A percentile compares a stretch with the other conserved stretches of the same genome.
These are phyloP conservation scores for Mimosa pudica DNA, from an alignment of 306 rosid species.

Conservation along the genomic window DNA sequence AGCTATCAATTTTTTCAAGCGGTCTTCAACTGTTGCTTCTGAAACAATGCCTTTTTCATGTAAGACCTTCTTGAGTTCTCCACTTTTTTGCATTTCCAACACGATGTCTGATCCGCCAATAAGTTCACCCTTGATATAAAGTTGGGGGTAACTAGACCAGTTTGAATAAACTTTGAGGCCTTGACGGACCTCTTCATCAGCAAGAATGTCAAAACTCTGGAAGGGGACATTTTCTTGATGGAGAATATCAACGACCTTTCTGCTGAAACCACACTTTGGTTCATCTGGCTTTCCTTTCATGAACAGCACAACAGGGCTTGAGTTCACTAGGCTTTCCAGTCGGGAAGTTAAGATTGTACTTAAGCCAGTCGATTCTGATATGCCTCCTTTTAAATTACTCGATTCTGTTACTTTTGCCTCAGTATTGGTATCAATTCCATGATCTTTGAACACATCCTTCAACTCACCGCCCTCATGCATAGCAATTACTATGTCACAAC, in stretches of 20 bases:
- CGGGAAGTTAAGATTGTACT: conserved; percentile 60
- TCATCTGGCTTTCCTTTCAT: conserved; percentile 92
- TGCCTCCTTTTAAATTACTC: conserved; percentile 60
- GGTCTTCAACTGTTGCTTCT: conserved; percentile 61
- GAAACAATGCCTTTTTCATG: conserved; percentile 62
- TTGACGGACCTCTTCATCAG: conserved; percentile 85
- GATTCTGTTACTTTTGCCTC: conserved; percentile 50
- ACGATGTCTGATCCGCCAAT: conserved; percentile 95
- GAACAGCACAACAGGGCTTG: conserved; percentile 74
- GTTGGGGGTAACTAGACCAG: conserved; percentile 97
- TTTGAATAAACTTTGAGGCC: conserved; percentile 90
- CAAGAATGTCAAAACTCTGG: conserved; percentile 76
- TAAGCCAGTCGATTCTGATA: conserved; percentile 60
- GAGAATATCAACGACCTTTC: conserved; percentile 92
- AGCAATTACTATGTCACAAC: conserved; percentile 82
- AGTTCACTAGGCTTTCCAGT: conserved; percentile 63
- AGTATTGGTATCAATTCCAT: conserved; percentile 51
- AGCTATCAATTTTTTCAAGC: conserved; percentile 63
- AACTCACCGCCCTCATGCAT: conserved; percentile 94
- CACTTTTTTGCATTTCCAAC: conserved; percentile 92
- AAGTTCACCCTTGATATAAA: conserved; percentile 76
- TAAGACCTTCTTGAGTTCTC: conserved; percentile 71
- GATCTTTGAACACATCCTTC: conserved; percentile 75
- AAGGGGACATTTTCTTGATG: conserved; percentile 74
- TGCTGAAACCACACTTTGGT: conserved; percentile 93